A percentile compares a stretch with the other conserved stretches of the same genome.
These are phyloP conservation scores for Neodidymelliopsis sp. DNA, from an alignment of 2,329 filamentous ascomycete genomes.

Conservation along the genomic window DNA sequence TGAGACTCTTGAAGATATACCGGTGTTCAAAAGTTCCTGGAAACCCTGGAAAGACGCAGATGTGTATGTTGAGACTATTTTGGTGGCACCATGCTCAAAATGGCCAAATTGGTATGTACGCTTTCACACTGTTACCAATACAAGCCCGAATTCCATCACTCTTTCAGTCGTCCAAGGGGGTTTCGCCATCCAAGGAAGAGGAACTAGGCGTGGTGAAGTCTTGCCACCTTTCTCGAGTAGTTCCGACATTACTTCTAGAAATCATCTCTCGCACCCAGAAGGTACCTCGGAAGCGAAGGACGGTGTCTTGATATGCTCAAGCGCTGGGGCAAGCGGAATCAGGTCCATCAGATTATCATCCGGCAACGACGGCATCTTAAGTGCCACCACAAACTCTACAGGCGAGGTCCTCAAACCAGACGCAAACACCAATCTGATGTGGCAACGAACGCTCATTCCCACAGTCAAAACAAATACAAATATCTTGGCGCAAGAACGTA, in stretches of 20 bases:
- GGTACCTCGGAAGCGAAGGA: slow-evolving; percentile 21
- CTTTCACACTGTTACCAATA: slow-evolving; percentile 29
- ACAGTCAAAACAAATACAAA: slow-evolving; percentile 20
- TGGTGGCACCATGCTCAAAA: slow-evolving; percentile 33
- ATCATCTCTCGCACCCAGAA: slow-evolving; percentile 19
- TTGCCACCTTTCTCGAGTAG: slow-evolving; percentile 14
- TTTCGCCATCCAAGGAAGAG: slow-evolving; percentile 42
- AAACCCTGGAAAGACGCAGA: slow-evolving; percentile 41
- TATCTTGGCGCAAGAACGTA: neutral
- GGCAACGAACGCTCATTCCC: slow-evolving; percentile 45
- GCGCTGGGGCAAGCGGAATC: slow-evolving; percentile 41
- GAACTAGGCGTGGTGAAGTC: slow-evolving; percentile 25
- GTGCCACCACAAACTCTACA: neutral
- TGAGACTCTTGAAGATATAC: slow-evolving; percentile 15
- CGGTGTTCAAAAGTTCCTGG: slow-evolving; percentile 31
- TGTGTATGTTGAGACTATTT: slow-evolving; percentile 30
- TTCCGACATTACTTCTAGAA: neutral
- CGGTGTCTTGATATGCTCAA: slow-evolving; percentile 33
- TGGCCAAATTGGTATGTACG: slow-evolving; percentile 45
- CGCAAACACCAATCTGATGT: slow-evolving; percentile 46
- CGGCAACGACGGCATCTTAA: neutral
- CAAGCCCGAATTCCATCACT: neutral
- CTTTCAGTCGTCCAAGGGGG: slow-evolving; percentile 35
- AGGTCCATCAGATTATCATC: slow-evolving; percentile 2
- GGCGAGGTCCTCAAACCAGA: slow-evolving; percentile 41